Evolutionary conservation across 495 filamentous ascomycete species (phyloP).

Genomic region (Jackrogersella multiformis): DNA sequence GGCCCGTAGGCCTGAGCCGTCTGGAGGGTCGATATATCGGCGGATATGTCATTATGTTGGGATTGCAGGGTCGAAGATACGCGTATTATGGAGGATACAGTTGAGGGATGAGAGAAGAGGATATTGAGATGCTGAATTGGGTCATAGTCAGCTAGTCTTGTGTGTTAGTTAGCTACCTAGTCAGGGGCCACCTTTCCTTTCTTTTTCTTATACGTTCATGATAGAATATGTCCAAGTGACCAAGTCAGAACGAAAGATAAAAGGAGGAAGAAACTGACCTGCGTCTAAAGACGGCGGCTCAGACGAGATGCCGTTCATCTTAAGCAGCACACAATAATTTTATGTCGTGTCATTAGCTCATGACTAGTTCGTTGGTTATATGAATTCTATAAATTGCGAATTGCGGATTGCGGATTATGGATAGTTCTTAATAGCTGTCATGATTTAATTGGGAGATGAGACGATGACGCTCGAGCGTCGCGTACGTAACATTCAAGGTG

Average conservation of each 20-base stretch:
- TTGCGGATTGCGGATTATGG: too few species aligned
- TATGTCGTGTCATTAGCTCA: conserved; percentile 21
- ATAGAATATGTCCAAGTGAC: conserved; percentile 6
- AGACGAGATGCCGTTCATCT: conserved; percentile 57
- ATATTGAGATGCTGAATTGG: conserved; percentile 92
- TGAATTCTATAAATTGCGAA: conserved; percentile 2
- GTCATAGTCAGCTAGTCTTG: conserved; percentile 83
- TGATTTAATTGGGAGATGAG: conserved; percentile 3
- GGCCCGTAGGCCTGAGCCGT: conserved; percentile 85
- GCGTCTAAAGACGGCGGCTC: conserved; percentile 60
- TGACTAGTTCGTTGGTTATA: not conserved
- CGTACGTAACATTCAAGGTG: not conserved
- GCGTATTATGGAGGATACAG: conserved; percentile 77
- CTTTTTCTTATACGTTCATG: not conserved
- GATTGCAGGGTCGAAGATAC: conserved; percentile 75
- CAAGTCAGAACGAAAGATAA: not conserved
- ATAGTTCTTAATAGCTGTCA: conserved; percentile 1
- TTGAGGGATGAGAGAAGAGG: conserved; percentile 91
- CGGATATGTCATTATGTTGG: conserved; percentile 86
- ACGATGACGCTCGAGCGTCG: conserved; percentile 12
- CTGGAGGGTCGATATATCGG: conserved; percentile 79
- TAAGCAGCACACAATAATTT: conserved; percentile 3
- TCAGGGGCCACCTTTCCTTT: conserved; percentile 16
- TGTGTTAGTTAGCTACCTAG: conserved; percentile 44
- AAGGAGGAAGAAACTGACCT: conserved; percentile 46